Base-by-base conservation (phyloP, 192 early-diverging fungal species). In the Podila minutissima region DNA sequence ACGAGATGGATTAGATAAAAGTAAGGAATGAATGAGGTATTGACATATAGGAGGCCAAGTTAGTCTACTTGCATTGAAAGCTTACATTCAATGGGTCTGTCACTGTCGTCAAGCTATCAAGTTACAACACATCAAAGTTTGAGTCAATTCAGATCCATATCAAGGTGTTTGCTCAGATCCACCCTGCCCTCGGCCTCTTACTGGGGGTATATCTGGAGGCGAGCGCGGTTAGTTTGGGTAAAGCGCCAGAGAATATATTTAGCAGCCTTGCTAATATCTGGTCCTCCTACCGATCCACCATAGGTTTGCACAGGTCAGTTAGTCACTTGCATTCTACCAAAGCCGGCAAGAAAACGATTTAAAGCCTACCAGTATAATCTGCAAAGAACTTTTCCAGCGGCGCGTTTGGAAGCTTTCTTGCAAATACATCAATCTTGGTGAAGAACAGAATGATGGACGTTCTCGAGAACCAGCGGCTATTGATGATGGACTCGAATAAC, bases 351-450 rank as follows among this genome's bases (percentile, higher is more conserved):
- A 29, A 46, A 28, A 48, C 26, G 24, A 28, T 26, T 22, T 31
- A 29, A 29, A 3, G 29, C 29, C 29, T 84, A 77, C 87, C 87
- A 48, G 82, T 74, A 83, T 96, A 98, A 74, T 98, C 96, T 6
- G 95, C 92, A 78, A 96, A 98, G 87, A 93, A 96, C 55, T 88
- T 84, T 75, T 91, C 87, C 35, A 98, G 83, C 31, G 94, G 94
- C 48, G 92, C 88, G 72, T 87, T 84, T 32, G 88, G 85, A 71
- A 98, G 83, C 74, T 98, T 98, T 32, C 86, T 86, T 57, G 88
- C 89, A 73, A 98, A 95, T 32, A 98, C 77, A 72, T 98, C 96
- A 50, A 95, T 92, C 74, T 98, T 98, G 89, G 97, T 98, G 66
- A 98, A 84, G 78, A 98, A 97, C 13, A 98, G 83, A 63, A 98